Evolutionary conservation across 2,329 filamentous ascomycete species (phyloP), one percentile per base, ranked within the genome.

Genomic region (Colletotrichum higginsianum): DNA sequence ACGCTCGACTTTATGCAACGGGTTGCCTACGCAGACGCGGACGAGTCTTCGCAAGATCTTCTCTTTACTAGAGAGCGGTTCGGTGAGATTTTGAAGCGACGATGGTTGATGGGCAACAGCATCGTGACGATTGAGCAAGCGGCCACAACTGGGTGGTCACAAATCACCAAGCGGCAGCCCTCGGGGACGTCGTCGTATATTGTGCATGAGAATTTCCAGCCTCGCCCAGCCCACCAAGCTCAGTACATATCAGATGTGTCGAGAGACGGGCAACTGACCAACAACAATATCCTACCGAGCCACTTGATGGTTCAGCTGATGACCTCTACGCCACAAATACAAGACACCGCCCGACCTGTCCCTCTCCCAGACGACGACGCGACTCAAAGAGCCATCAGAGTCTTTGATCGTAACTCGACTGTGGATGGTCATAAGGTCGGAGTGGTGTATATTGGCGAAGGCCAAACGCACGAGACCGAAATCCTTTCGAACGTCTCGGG

Each of bases 391-490:
- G 92, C 94, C 0, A 91, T 99, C 49, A 89, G 89, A 47, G 86
- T 90, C 15, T 97, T 99, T 80, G 96, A 99, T 81, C 91, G 92
- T 42, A 97, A 91, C 75, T 93, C 96, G 47, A 95, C 94, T 11
- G 92, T 99, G 5, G 96, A 99, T 81, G 95, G 95, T 8, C 95
- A 98, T 86, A 98, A 98, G 82, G 93, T 98, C 52, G 96, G 96
- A 18, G 93, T 99, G 26, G 91, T 99, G 50, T 99, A 98, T 81
- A 92, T 98, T 74, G 95, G 93, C 65, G 92, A 97, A 76, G 92
- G 93, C 8, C 96, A 99, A 82, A 94, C 89, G 0, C 84, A 91
- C 1, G 96, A 98, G 80, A 85, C 87, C 0, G 94, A 97, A 67
- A 98, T 98, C 46, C 87, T 99, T 38, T 89, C 93, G 76, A 99